Evolutionary conservation across 805 yeast genomes (phyloP).

Genomic region (Lipomyces kockii): DNA sequence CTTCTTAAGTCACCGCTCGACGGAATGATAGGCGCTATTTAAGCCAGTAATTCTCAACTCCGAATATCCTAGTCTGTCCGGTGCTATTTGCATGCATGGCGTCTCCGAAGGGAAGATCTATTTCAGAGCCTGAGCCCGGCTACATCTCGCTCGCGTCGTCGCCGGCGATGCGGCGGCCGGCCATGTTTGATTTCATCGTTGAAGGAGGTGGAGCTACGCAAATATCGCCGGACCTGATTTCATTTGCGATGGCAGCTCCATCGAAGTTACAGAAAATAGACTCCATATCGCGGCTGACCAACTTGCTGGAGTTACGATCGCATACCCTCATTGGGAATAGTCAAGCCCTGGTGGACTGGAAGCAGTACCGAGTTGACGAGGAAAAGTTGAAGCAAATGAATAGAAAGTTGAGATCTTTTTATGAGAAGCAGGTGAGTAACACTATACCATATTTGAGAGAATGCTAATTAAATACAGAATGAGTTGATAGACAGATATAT

Average conservation of each 20-base stretch:
- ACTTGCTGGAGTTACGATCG: constrained; percentile 52
- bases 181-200: constrained; percentile 31
- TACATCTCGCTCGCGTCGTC: constrained; percentile 34
- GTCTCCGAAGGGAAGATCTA: constrained; percentile 19
- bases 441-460: not conserved
- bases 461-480: constrained; percentile 53
- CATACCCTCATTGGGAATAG: constrained; percentile 52
- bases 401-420: constrained; percentile 51
- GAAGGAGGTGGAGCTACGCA: constrained; percentile 28
- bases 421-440: constrained; percentile 52
- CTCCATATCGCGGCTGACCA: constrained; percentile 38
- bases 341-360: constrained; percentile 53
- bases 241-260: constrained; percentile 36
- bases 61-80: not conserved
- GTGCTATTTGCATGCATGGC: constrained; percentile 11
- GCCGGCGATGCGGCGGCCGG: constrained; percentile 33
- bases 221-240: constrained; percentile 30
- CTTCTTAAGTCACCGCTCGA: not conserved
- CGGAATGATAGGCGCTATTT: not conserved
- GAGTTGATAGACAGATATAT: constrained; percentile 59
- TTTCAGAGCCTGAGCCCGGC: constrained; percentile 3
- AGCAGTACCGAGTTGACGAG: constrained; percentile 23
- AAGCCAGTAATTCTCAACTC: not conserved
- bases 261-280: constrained; percentile 34
- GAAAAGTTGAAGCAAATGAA: constrained; percentile 38